These are phyloP conservation scores for Penicillium ucsense DNA, from an alignment of 495 filamentous ascomycete species.

Conservation along the genomic window DNA sequence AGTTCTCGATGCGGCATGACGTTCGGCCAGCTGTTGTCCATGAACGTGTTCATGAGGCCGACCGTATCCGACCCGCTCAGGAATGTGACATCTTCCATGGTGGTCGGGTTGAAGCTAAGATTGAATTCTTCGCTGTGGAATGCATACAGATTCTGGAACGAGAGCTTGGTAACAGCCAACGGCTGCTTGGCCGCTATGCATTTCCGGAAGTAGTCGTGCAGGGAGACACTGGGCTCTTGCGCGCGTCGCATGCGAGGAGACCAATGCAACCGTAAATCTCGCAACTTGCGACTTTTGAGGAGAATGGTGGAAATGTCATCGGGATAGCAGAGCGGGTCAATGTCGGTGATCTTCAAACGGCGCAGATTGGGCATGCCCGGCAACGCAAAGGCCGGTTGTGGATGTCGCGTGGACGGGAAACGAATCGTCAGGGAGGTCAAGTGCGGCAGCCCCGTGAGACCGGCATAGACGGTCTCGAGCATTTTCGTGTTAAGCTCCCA, in stretches of 20 bases:
- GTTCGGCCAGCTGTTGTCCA: slow-evolving; percentile 44
- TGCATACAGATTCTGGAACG: slow-evolving; percentile 49
- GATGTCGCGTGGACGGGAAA: slow-evolving; percentile 46
- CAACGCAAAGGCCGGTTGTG: slow-evolving; percentile 47
- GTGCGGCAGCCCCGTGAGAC: slow-evolving; percentile 36
- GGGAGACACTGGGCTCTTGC: slow-evolving; percentile 45
- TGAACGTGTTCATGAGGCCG: slow-evolving; percentile 40
- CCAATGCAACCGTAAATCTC: slow-evolving; percentile 49
- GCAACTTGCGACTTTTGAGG: slow-evolving; percentile 40
- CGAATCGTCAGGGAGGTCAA: slow-evolving; percentile 46
- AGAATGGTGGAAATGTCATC: slow-evolving; percentile 53
- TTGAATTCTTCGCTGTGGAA: slow-evolving; percentile 37
- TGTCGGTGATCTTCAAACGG: slow-evolving; percentile 43
- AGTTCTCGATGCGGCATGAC: slow-evolving; percentile 11
- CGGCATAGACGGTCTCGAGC: slow-evolving; percentile 48
- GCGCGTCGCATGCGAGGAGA: slow-evolving; percentile 51
- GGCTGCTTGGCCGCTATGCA: slow-evolving; percentile 33
- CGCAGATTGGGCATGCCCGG: slow-evolving; percentile 48
- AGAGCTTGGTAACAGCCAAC: slow-evolving; percentile 38
- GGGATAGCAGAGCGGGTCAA: slow-evolving; percentile 56
- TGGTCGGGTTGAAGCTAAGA: slow-evolving; percentile 27
- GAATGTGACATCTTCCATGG: slow-evolving; percentile 41
- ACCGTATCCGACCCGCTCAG: slow-evolving; percentile 36
- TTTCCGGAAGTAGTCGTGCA: slow-evolving; percentile 49
- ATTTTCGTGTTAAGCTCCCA: slow-evolving; percentile 58